Percentiles rank a stretch among this genome's conserved stretches.
phyloP scores from a whole-genome alignment of 2,329 filamentous ascomycete species.

The Phyllosticta citrichinensis region DNA sequence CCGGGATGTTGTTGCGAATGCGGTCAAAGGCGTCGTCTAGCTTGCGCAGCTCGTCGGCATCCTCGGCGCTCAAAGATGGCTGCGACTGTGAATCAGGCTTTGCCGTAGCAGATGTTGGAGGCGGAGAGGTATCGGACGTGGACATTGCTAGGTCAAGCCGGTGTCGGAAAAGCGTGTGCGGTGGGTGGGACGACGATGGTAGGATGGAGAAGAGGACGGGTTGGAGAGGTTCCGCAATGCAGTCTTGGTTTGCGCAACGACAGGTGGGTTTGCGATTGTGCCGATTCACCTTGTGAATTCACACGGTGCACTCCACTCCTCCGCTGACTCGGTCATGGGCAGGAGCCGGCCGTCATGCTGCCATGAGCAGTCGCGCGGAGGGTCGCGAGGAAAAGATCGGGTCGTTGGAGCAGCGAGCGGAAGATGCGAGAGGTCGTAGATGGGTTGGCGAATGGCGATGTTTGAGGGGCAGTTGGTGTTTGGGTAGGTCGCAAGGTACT shows the following conservation, averaged over 20 bases:
- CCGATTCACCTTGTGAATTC: conserved; percentile 5
- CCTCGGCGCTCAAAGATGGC: conserved; percentile 16
- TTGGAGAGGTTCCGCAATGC: not conserved
- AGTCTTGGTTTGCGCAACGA: not conserved
- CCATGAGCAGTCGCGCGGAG: conserved; percentile 1
- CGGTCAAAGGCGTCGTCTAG: conserved; percentile 34
- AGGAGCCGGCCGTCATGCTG: conserved; percentile 9
- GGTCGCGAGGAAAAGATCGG: not conserved
- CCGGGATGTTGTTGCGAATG: conserved; percentile 32
- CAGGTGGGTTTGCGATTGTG: not conserved
- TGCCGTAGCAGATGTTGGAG: conserved; percentile 19
- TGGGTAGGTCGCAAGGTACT: conserved; percentile 2
- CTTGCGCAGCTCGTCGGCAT: conserved; percentile 28
- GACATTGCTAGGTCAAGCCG: conserved; percentile 19
- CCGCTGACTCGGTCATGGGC: conserved; percentile 11
- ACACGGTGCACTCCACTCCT: conserved; percentile 4
- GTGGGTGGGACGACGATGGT: conserved; percentile 5
- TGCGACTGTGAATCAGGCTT: not conserved
- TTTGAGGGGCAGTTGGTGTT: not conserved
- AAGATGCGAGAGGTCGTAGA: not conserved
- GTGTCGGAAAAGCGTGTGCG: conserved; percentile 2
- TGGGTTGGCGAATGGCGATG: not conserved
- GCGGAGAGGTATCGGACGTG: conserved; percentile 21
- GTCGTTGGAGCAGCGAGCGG: not conserved
- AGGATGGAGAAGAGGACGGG: conserved; percentile 6